These are phyloP conservation scores for Petasospora fabianii DNA, from an alignment of 1,139 yeast genomes.

Conservation along the genomic window DNA sequence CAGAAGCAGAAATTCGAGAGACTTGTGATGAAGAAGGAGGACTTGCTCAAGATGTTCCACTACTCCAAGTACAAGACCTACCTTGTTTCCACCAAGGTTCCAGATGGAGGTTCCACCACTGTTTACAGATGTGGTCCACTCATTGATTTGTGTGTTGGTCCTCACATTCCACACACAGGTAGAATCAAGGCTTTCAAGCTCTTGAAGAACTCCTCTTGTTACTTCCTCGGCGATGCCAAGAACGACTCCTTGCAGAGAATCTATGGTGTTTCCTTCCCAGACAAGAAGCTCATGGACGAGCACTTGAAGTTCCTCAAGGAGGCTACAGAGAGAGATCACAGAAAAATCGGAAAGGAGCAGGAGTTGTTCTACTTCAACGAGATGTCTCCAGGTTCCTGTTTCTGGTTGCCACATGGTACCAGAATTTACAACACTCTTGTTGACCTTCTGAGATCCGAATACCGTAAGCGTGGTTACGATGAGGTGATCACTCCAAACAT, in stretches of 20 bases:
- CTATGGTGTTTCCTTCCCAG: slow-evolving; percentile 98
- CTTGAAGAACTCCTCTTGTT: slow-evolving; percentile 92
- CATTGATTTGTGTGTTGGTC: slow-evolving; percentile 97
- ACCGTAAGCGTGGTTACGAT: slow-evolving; percentile 88
- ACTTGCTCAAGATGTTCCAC: slow-evolving; percentile 85
- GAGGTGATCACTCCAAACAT: slow-evolving; percentile 98
- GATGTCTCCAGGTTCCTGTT: slow-evolving; percentile 94
- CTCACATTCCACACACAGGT: slow-evolving; percentile 98
- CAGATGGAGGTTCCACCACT: slow-evolving; percentile 94
- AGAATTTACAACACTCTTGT: slow-evolving; percentile 87
- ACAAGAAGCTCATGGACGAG: slow-evolving; percentile 93
- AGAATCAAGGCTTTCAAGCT: slow-evolving; percentile 92
- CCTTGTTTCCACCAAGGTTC: slow-evolving; percentile 81
- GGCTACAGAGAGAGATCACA: slow-evolving; percentile 96
- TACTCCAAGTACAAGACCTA: slow-evolving; percentile 95
- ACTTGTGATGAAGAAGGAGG: slow-evolving; percentile 86
- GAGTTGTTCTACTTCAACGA: slow-evolving; percentile 94
- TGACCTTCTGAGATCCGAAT: slow-evolving; percentile 75
- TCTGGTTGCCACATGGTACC: slow-evolving; percentile 98
- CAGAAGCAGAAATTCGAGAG: slow-evolving; percentile 97
- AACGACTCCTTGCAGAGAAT: slow-evolving; percentile 97
- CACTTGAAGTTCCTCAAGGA: slow-evolving; percentile 93
- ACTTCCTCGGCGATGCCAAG: slow-evolving; percentile 88
- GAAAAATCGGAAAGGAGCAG: slow-evolving; percentile 95
- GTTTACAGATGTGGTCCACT: slow-evolving; percentile 98